These are phyloP conservation scores for Dryas integrifolia DNA, from an alignment of 331 rosid species.

Conservation along the genomic window DNA sequence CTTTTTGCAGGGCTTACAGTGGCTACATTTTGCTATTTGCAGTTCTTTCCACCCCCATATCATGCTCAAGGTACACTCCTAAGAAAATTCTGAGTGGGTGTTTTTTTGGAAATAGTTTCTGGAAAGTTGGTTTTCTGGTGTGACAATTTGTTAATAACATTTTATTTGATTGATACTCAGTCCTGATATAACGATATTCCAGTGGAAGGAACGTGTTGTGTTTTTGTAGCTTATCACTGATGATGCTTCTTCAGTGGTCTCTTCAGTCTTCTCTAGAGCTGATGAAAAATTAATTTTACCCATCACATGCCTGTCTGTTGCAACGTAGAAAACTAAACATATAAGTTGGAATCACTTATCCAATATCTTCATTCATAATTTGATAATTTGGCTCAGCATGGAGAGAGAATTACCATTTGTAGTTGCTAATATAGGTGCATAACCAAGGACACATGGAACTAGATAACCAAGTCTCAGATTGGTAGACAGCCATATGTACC, in stretches of 20 bases:
- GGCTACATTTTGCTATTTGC: slow-evolving; percentile 79
- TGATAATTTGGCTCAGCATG: not conserved
- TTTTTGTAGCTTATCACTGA: not conserved
- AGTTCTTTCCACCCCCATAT: slow-evolving; percentile 88
- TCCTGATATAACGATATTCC: not conserved
- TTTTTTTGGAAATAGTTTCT: not conserved
- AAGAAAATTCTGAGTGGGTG: not conserved
- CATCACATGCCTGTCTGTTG: not conserved
- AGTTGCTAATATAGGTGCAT: too few relatives aligned
- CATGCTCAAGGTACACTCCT: slow-evolving; percentile 62
- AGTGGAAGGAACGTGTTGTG: not conserved
- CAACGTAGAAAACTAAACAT: not conserved
- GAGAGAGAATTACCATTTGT: not conserved
- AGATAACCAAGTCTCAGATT: too few relatives aligned
- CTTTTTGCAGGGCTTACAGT: slow-evolving; percentile 61
- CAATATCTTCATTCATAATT: not conserved
- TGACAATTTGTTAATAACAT: not conserved
- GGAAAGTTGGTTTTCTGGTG: not conserved
- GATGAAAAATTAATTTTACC: not conserved
- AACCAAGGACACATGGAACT: too few relatives aligned
- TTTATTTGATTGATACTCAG: not conserved
- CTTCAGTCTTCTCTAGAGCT: not conserved
- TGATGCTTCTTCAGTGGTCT: not conserved
- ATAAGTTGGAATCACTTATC: not conserved
- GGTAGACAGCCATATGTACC: too few relatives aligned